Percentiles rank a stretch among this genome's conserved stretches.
Conservation (phyloP, 192 early-diverging fungal species). For the Radiomyces spectabilis region DNA sequence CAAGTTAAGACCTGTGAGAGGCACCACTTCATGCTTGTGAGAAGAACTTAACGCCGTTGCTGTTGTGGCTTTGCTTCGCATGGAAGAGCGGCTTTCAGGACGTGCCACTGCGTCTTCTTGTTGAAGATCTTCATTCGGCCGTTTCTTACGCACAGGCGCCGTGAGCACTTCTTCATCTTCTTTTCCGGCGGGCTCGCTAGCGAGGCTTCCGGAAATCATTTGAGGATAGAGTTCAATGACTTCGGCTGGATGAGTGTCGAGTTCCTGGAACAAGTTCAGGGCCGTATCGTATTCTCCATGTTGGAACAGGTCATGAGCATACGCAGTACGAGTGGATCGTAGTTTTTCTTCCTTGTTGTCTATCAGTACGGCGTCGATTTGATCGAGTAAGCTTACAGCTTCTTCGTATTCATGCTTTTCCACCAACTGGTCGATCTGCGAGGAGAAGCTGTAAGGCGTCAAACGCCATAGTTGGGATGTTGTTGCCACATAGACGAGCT, state of each 20-base stretch:
- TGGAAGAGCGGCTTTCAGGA: not conserved
- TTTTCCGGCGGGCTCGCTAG: conserved; percentile 21
- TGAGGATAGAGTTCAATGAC: conserved; percentile 64
- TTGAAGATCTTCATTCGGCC: not conserved
- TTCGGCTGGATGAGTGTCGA: conserved; percentile 56
- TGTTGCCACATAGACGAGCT: conserved; percentile 66
- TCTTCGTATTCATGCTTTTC: conserved; percentile 64
- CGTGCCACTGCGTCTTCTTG: conserved; percentile 7
- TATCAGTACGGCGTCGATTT: conserved; percentile 65
- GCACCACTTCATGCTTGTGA: conserved; percentile 4
- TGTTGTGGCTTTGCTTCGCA: conserved; percentile 3
- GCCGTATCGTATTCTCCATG: conserved; percentile 59
- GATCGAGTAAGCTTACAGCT: conserved; percentile 66
- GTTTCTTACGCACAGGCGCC: not conserved
- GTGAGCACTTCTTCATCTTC: conserved; percentile 7
- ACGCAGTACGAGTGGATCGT: conserved; percentile 52
- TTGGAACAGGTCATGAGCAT: conserved; percentile 66
- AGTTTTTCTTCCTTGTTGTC: conserved; percentile 62
- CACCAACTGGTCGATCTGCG: conserved; percentile 66
- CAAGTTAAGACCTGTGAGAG: conserved; percentile 41
- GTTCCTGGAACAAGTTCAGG: conserved; percentile 55
- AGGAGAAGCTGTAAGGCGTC: conserved; percentile 48
- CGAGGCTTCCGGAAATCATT: conserved; percentile 53
- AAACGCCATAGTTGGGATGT: conserved; percentile 65
- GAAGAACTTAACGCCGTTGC: conserved; percentile 4